Conservation (phyloP, 1,139 yeast genomes). For the Pichia norvegensis region DNA sequence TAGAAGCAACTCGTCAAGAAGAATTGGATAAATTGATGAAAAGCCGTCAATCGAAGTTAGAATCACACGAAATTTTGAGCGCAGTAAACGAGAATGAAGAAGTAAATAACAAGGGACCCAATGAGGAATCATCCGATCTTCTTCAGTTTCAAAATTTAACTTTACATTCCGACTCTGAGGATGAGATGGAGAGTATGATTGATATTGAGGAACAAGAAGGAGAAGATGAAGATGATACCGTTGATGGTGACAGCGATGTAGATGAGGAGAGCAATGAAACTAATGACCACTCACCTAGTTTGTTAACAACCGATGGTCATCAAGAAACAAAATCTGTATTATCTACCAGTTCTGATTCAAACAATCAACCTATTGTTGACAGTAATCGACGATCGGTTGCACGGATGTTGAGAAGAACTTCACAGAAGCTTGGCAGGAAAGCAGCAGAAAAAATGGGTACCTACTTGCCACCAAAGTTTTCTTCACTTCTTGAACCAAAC, state of each 20-base stretch:
- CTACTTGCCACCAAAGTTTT: constrained; percentile 72
- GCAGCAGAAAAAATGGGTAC: constrained; percentile 90
- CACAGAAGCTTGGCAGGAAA: constrained; percentile 47
- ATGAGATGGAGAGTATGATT: constrained; percentile 12
- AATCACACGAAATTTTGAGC: background rate
- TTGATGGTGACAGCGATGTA: constrained; percentile 7
- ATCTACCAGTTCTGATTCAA: constrained; percentile 33
- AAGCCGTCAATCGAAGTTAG: constrained; percentile 9
- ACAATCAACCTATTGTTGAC: constrained; percentile 60
- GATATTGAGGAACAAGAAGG: constrained; percentile 11
- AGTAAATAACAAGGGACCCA: background rate
- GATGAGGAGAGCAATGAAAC: constrained; percentile 20
- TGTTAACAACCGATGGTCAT: constrained; percentile 12
- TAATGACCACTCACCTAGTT: constrained; percentile 23
- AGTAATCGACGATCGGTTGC: constrained; percentile 65
- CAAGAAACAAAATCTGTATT: constrained; percentile 22
- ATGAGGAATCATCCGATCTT: background rate
- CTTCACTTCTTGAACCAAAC: constrained; percentile 84
- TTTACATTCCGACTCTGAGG: constrained; percentile 15
- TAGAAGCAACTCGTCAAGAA: constrained; percentile 13
- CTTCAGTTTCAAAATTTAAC: background rate
- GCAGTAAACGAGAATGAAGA: constrained; percentile 1
- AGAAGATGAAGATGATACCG: background rate
- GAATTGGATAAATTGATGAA: constrained; percentile 14
- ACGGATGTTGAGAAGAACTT: constrained; percentile 51